Percentiles rank a stretch among this genome's conserved stretches.
phyloP scores from a whole-genome alignment of 2,329 filamentous ascomycete species.

The Paracorniculantispora psalliotae region DNA sequence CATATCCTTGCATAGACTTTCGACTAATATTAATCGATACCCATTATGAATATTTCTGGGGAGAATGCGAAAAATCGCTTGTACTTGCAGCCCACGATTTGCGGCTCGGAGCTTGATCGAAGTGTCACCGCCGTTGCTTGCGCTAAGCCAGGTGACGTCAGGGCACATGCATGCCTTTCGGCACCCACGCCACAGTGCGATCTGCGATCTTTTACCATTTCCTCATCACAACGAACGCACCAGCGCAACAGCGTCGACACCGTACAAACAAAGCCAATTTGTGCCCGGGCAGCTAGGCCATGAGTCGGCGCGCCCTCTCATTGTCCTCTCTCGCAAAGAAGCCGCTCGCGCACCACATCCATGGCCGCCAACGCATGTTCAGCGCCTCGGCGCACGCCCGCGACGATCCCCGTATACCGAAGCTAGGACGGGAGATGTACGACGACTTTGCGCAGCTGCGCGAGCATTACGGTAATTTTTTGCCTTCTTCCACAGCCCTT shows the following conservation, averaged over 20 bases:
- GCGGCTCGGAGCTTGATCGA: not conserved
- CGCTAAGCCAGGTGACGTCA: not conserved
- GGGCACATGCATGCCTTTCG: not conserved
- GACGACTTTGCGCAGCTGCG: conserved; percentile 43
- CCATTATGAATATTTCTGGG: not conserved
- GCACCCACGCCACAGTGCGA: not conserved
- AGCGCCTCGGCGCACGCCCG: conserved; percentile 14
- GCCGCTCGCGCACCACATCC: not conserved
- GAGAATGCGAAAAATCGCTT: not conserved
- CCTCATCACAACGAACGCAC: too few relatives aligned
- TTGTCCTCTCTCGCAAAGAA: not conserved
- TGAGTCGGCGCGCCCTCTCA: not conserved
- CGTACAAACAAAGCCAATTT: not conserved
- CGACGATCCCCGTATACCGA: conserved; percentile 35
- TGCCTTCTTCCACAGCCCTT: not conserved
- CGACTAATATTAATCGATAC: conserved; percentile 8
- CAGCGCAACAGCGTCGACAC: not conserved
- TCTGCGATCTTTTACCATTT: too few relatives aligned
- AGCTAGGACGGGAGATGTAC: conserved; percentile 37
- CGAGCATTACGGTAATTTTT: conserved; percentile 38
- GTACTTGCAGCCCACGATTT: too few relatives aligned
- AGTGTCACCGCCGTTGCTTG: not conserved
- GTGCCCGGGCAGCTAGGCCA: not conserved
- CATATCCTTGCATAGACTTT: conserved; percentile 1
- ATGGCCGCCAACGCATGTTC: not conserved